A percentile compares a stretch with the other conserved stretches of the same genome.
Conservation (phyloP, 768 basidiomycete species). For the Tulasnella calospora region DNA sequence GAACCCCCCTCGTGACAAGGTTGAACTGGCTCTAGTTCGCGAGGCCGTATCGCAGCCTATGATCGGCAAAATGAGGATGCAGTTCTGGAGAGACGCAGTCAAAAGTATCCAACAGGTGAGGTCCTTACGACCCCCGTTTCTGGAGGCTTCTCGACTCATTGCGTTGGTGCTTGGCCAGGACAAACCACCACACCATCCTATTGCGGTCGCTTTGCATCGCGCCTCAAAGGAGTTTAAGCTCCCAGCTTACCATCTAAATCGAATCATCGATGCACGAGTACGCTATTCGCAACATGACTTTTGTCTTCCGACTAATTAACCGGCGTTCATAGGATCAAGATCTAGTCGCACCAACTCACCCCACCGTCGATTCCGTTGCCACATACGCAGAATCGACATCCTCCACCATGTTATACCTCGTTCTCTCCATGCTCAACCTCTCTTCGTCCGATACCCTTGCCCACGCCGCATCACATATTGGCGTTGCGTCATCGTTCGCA, state of each 20-base stretch:
- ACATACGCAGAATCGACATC: conserved; percentile 76
- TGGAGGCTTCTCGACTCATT: conserved; percentile 22
- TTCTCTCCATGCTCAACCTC: conserved; percentile 61
- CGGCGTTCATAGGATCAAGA: conserved; percentile 52
- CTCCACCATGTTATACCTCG: conserved; percentile 69
- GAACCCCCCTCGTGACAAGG: conserved; percentile 40
- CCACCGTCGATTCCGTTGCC: conserved; percentile 62
- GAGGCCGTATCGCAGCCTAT: conserved; percentile 67
- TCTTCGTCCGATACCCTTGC: conserved; percentile 48
- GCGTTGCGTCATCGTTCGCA: conserved; percentile 62
- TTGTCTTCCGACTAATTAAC: conserved; percentile 27
- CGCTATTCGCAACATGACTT: conserved; percentile 29
- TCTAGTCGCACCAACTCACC: conserved; percentile 56
- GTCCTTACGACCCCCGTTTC: conserved; percentile 11
- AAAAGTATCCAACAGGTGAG: conserved; percentile 62
- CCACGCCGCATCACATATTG: conserved; percentile 79
- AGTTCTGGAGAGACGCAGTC: conserved; percentile 82
- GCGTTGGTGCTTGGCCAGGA: conserved; percentile 44
- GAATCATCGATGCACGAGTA: conserved; percentile 82
- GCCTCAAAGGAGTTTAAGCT: conserved; percentile 49
- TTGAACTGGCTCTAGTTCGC: conserved; percentile 71
- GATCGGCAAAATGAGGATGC: conserved; percentile 78
- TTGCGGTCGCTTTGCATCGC: conserved; percentile 66
- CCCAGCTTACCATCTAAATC: conserved; percentile 69
- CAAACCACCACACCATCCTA: conserved; percentile 73